phyloP scores from a whole-genome alignment of 2,329 filamentous ascomycete species.

The Fusarium sp. region DNA sequence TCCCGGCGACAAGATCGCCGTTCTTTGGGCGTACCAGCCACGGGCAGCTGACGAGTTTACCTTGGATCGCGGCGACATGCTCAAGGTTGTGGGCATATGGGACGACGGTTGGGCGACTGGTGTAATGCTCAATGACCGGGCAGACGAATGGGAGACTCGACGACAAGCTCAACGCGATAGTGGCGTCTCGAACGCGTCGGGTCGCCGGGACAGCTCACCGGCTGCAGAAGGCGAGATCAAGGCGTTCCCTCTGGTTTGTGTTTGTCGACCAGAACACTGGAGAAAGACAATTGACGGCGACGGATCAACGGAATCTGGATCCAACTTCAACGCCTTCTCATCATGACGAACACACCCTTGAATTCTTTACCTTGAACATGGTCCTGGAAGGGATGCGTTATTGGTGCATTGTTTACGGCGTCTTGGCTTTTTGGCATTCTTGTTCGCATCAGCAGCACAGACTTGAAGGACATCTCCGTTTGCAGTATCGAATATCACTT shows the following conservation, averaged over 20 bases:
- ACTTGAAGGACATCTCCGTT: slow-evolving; percentile 23
- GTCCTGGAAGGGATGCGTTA: slow-evolving; percentile 34
- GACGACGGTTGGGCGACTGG: slow-evolving; percentile 99
- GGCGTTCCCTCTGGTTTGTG: slow-evolving; percentile 95
- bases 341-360: slow-evolving; percentile 45
- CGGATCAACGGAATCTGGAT: slow-evolving; percentile 72
- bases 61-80: slow-evolving; percentile 94
- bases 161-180: slow-evolving; percentile 87
- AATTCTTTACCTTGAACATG: slow-evolving; percentile 45
- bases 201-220: slow-evolving; percentile 70
- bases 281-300: slow-evolving; percentile 96
- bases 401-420: slow-evolving; percentile 53
- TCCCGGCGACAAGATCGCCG: slow-evolving; percentile 87
- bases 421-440: slow-evolving; percentile 45
- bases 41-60: slow-evolving; percentile 93
- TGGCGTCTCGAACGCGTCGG: slow-evolving; percentile 86
- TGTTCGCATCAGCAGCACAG: slow-evolving; percentile 31
- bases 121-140: slow-evolving; percentile 81
- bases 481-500: slow-evolving; percentile 11
- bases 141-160: slow-evolving; percentile 87
- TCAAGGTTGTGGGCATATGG: slow-evolving; percentile 98
- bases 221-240: slow-evolving; percentile 84
- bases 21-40: slow-evolving; percentile 96
- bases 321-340: slow-evolving; percentile 51
- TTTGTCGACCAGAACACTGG: slow-evolving; percentile 96